Percentiles rank a stretch among this genome's conserved stretches.
Conservation (phyloP, 345 rosid genomes). For the Lumnitzera racemosa region DNA sequence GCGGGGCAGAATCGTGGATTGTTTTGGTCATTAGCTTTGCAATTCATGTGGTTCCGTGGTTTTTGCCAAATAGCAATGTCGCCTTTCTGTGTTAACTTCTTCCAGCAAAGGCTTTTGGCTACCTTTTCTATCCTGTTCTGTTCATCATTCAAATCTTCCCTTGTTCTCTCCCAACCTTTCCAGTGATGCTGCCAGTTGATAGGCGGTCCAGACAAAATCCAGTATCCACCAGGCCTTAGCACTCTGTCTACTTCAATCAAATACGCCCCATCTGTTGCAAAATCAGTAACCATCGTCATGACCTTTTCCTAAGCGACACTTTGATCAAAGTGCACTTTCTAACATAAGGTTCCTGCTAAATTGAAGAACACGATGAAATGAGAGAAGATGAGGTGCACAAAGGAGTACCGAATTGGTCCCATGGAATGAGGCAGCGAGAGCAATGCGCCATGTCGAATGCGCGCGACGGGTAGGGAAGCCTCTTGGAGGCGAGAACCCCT, state of each 20-base stretch:
- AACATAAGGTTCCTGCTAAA: too few relatives aligned
- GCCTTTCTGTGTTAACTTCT: conserved; percentile 35
- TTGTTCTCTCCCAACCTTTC: conserved; percentile 49
- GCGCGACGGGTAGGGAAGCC: conserved; percentile 59
- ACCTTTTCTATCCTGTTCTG: conserved; percentile 33
- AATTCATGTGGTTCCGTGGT: conserved; percentile 48
- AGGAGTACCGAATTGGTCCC: conserved; percentile 37
- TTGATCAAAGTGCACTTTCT: too few relatives aligned
- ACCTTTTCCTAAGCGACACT: too few relatives aligned
- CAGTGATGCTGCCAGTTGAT: conserved; percentile 47
- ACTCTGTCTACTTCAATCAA: conserved; percentile 60
- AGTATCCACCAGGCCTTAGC: conserved; percentile 64
- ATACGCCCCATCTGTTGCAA: conserved; percentile 41
- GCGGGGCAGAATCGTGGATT: conserved; percentile 11
- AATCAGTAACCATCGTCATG: background rate
- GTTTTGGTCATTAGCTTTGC: conserved; percentile 23
- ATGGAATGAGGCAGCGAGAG: conserved; percentile 74
- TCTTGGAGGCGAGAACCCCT: conserved; percentile 46
- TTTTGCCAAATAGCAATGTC: conserved; percentile 69
- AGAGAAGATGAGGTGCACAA: background rate
- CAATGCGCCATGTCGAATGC: conserved; percentile 77
- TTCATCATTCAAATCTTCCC: conserved; percentile 38
- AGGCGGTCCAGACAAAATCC: conserved; percentile 73
- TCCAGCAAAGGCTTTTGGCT: conserved; percentile 53
- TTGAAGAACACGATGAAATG: background rate